Percentiles rank a stretch among this genome's conserved stretches.
These are phyloP conservation scores for barley (Hordeum vulgare) DNA, from an alignment of 176 grass and related monocot species.

Conservation along the genomic window DNA sequence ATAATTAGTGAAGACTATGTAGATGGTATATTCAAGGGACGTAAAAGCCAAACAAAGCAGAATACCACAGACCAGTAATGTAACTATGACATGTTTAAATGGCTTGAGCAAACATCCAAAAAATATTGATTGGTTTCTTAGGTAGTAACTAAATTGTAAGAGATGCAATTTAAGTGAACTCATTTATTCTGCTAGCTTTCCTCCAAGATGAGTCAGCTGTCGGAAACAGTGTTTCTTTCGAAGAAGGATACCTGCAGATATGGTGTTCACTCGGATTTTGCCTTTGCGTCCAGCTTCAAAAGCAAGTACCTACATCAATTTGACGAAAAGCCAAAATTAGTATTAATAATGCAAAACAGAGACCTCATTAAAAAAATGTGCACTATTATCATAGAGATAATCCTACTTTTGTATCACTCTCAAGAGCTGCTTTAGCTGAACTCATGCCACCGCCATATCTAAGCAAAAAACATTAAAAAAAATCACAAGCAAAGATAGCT, in stretches of 20 bases:
- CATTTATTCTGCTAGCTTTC: background rate
- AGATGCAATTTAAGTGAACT: background rate
- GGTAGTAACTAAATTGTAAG: background rate
- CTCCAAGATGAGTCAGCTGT: background rate
- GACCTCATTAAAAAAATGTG: background rate
- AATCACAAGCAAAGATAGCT: conserved; percentile 3
- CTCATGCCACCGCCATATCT: conserved; percentile 99
- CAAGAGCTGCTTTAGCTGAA: conserved; percentile 92
- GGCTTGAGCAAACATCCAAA: background rate
- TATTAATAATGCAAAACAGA: background rate
- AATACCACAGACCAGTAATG: background rate
- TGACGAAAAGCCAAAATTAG: background rate
- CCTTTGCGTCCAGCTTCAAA: conserved; percentile 92
- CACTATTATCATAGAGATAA: conserved; percentile 4
- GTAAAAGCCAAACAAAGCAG: background rate
- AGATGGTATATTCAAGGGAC: background rate
- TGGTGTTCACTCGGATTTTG: conserved; percentile 88
- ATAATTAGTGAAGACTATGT: background rate
- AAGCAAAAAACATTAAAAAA: background rate
- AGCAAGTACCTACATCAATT: conserved; percentile 63
- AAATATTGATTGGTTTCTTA: background rate
- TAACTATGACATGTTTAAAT: background rate
- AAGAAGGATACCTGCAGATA: conserved; percentile 74
- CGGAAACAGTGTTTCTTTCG: background rate
- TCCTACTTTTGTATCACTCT: conserved; percentile 84